Evolutionary conservation across 495 filamentous ascomycete species (phyloP), one percentile per base, ranked within the genome.

Genomic region (Halenospora varia): DNA sequence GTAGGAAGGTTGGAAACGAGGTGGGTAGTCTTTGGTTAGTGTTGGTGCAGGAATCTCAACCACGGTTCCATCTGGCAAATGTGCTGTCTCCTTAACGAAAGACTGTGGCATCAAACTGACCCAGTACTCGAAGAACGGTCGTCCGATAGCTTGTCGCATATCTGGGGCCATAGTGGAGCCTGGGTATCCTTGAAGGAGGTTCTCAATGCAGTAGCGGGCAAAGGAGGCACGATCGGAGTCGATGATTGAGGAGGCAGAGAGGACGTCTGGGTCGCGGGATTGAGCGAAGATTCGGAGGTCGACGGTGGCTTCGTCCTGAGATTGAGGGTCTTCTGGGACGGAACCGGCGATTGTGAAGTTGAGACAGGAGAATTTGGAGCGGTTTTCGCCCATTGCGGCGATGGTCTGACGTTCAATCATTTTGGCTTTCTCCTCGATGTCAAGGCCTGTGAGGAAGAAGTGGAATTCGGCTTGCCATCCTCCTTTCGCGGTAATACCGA

Each of bases 81-180:
- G 65, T 4, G 62, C 65, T 10, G 29, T 40, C 44, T 70, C 68
- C 50, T 63, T 49, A 3, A 71, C 52, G 10, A 56, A 58, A 4
- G 44, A 13, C 53, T 71, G 68, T 11, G 68, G 67, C 2, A 71
- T 45, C 17, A 71, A 57, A 17, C 63, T 65, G 18, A 70, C 68
- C 23, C 54, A 70, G 54, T 71, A 70, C 60, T 71, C 68, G 17
- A 64, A 63, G 4, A 68, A 52, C 2, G 65, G 60, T 48, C 62
- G 62, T 8, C 65, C 62, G 13, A 65, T 51, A 11, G 56, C 65
- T 23, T 57, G 67, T n/a, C 68, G 48, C 20, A 45, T 46, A 53
- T 74, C 71, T 1, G 70, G 48, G 49, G 69, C 60, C 15, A 61
- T 57, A n/a, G 71, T 74, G 10, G 69, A 69, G 40, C 71, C 71